Base-by-base conservation (phyloP, 2,329 filamentous ascomycete species). In the Graphium sp. region DNA sequence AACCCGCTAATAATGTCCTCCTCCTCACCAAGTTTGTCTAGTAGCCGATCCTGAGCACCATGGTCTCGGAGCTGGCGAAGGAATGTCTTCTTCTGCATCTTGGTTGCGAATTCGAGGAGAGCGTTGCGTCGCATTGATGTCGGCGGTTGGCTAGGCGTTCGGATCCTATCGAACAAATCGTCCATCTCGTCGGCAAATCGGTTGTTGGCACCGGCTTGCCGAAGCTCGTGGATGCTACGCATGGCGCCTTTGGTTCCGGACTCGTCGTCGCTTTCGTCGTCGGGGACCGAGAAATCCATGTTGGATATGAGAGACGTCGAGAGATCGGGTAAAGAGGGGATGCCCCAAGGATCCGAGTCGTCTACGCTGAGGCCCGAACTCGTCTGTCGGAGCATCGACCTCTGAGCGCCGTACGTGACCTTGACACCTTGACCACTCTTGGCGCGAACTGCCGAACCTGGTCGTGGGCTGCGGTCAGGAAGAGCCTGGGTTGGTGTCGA, bases 21-120 rank as follows among this genome's bases (percentile, higher is more conserved):
- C 41, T 76, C 68, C 27, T 58, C 56, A 1, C 58, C 61, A 7
- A 79, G 56, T 23, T 67, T 64, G 24, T 66, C 59, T 29, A 83
- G 66, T 11, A 94, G 57, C 18, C 66, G 66, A 30, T 72, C 64
- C 35, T 82, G 78, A 32, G 78, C 69, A 6, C 72, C 70, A 38
- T 82, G 74, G 35, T 84, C 74, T 13, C 78, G 62, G 40, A 93
- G 84, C 35, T 79, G 74, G 12, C 61, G 58, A 17, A 69, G 56
- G 39, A 80, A 84, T 1, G 57, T 58, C 40, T 73, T 72, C 28
- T 74, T 56, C 27, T 64, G 61, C 23, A 75, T 55, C 39, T 69
- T 72, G 24, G 62, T 56, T 2, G 62, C 62, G 23, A 77, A 46
- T 36, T 77, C 71, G 5, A 75, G 48, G 23, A 77, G 49, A 2